A percentile compares a stretch with the other conserved stretches of the same genome.
phyloP scores from a whole-genome alignment of 139 green algal genomes.

The Spirogloea muscicola region DNA sequence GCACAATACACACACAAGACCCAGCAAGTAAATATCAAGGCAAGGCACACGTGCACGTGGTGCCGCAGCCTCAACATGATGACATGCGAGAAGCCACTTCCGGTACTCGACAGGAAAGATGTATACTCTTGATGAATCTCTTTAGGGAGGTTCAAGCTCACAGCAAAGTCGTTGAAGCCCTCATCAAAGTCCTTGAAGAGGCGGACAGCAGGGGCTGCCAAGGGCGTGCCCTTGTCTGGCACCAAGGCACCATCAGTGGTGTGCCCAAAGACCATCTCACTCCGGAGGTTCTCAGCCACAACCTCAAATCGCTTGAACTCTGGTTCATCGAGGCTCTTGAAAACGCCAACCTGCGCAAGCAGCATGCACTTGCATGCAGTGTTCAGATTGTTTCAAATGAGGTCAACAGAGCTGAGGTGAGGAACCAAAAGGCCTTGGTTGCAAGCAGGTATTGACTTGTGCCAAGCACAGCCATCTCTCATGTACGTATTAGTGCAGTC shows the following conservation, averaged over 20 bases:
- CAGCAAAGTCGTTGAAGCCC: constrained; percentile 23
- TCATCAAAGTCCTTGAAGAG: constrained; percentile 51
- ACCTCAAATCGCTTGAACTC: constrained; percentile 35
- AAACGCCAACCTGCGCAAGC: constrained; percentile 28
- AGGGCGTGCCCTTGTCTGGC: constrained; percentile 5
- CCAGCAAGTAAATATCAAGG: neutral
- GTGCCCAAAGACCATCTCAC: constrained; percentile 35
- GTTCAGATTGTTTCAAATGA: neutral
- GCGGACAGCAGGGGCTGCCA: constrained; percentile 21
- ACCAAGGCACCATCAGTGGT: constrained; percentile 29
- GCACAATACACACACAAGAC: neutral
- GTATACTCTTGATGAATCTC: too few relatives aligned
- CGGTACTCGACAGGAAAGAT: neutral
- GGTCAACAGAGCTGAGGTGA: neutral
- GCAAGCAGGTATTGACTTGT: neutral
- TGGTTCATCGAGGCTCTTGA: neutral
- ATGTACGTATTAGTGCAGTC: neutral
- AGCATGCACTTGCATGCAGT: neutral
- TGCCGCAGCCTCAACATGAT: neutral
- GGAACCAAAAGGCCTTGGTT: neutral
- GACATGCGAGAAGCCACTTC: neutral
- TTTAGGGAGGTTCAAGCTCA: too few relatives aligned
- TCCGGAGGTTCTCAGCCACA: constrained; percentile 24
- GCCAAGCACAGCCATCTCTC: neutral
- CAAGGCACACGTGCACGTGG: neutral